phyloP scores from a whole-genome alignment of 2,329 filamentous ascomycete genomes.

The Peltaster fructicola region DNA sequence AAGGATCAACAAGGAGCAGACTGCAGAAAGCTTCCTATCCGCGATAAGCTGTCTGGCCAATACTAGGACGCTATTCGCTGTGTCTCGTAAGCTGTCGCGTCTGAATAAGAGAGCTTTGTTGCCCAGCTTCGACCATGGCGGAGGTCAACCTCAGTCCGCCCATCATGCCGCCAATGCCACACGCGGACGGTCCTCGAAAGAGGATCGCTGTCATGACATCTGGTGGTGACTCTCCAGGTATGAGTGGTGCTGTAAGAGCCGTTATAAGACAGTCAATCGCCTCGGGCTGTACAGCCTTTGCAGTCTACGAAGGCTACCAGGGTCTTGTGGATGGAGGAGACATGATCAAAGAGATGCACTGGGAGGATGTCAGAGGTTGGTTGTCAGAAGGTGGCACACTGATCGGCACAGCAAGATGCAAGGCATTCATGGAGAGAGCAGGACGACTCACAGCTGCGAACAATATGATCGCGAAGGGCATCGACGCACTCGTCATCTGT shows the following conservation, averaged over 20 bases:
- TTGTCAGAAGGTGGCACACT: slow-evolving; percentile 86
- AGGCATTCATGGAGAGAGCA: slow-evolving; percentile 74
- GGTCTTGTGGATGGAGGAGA: slow-evolving; percentile 78
- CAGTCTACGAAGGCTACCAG: slow-evolving; percentile 79
- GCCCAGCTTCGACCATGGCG: slow-evolving; percentile 10
- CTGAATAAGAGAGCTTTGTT: no score
- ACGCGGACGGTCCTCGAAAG: slow-evolving; percentile 26
- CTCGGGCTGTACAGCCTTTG: slow-evolving; percentile 36
- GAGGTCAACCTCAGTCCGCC: slow-evolving; percentile 15
- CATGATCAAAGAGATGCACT: slow-evolving; percentile 72
- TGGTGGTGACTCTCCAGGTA: slow-evolving; percentile 83
- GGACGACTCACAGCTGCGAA: slow-evolving; percentile 75
- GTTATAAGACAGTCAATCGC: slow-evolving; percentile 85
- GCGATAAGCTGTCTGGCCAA: no score
- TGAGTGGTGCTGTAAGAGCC: slow-evolving; percentile 81
- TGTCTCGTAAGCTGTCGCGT: no score
- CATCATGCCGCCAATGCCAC: slow-evolving; percentile 8
- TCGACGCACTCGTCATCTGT: slow-evolving; percentile 91
- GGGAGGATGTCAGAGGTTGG: slow-evolving; percentile 90
- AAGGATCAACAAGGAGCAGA: no score
- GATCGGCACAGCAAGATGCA: slow-evolving; percentile 87
- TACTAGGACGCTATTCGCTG: no score
- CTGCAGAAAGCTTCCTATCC: no score
- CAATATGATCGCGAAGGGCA: slow-evolving; percentile 84
- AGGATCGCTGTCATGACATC: slow-evolving; percentile 84